Conservation (phyloP, 768 basidiomycete genomes). For the Leccinum rimulosum region DNA sequence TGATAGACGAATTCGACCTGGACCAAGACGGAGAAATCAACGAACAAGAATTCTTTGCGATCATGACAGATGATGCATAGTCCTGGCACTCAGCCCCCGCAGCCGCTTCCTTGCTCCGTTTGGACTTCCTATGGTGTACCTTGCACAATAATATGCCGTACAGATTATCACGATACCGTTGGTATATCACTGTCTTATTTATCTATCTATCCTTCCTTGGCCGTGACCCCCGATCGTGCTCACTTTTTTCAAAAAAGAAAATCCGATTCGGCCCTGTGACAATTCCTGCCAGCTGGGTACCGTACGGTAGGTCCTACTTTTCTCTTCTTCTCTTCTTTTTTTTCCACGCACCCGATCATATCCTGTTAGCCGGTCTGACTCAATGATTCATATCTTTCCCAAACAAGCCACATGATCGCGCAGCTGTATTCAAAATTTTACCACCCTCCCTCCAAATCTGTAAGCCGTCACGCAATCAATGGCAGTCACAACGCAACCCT, state of each 20-base stretch:
- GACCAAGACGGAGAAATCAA: slow-evolving; percentile 98
- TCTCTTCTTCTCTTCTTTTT: slow-evolving; percentile 1
- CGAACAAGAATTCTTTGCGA: slow-evolving; percentile 93
- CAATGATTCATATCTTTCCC: slow-evolving; percentile 4
- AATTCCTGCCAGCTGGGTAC: background rate
- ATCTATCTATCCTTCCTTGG: slow-evolving; percentile 17
- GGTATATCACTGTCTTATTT: slow-evolving; percentile 15
- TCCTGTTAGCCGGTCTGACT: slow-evolving; percentile 13
- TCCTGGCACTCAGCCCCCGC: background rate
- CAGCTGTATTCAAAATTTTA: slow-evolving; percentile 19
- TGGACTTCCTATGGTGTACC: background rate
- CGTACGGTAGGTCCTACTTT: background rate
- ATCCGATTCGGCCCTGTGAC: background rate
- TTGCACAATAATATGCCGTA: background rate
- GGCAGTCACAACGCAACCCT: background rate
- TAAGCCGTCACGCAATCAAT: slow-evolving; percentile 17
- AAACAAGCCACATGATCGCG: slow-evolving; percentile 21
- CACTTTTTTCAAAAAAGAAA: background rate
- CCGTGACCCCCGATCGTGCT: slow-evolving; percentile 22
- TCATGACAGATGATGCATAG: slow-evolving; percentile 92
- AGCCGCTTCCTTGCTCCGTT: background rate
- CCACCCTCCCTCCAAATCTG: slow-evolving; percentile 8
- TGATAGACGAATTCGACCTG: slow-evolving; percentile 99
- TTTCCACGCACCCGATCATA: slow-evolving; percentile 21
- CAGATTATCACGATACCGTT: slow-evolving; percentile 10